Evolutionary conservation across 2,329 filamentous ascomycete genomes (phyloP).

Genomic region (Penicillium occitanis): DNA sequence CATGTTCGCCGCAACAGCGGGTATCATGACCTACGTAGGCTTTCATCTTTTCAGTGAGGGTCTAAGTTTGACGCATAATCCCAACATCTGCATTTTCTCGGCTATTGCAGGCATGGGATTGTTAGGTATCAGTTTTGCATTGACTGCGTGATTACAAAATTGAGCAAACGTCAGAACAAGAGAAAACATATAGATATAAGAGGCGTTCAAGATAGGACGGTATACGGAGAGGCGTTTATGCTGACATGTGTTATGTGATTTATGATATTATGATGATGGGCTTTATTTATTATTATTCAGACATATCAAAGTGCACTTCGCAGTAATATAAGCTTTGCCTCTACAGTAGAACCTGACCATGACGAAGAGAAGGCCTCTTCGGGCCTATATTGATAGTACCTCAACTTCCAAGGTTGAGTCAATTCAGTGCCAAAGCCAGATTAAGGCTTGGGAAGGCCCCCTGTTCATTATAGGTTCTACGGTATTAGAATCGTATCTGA

Average conservation of each 20-base stretch:
- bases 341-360: too few relatives aligned
- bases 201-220: conserved; percentile 3
- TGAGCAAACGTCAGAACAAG: neutral
- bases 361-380: too few relatives aligned
- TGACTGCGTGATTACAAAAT: conserved; percentile 58
- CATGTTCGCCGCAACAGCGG: conserved; percentile 85
- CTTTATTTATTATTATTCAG: neutral
- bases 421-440: too few relatives aligned
- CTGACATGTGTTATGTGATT: neutral
- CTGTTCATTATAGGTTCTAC: too few relatives aligned
- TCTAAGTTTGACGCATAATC: conserved; percentile 65
- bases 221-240: conserved; percentile 7
- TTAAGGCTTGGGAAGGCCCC: too few relatives aligned
- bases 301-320: neutral
- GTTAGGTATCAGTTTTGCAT: conserved; percentile 78
- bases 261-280: conserved; percentile 17
- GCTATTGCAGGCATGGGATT: conserved; percentile 69
- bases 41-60: conserved; percentile 87
- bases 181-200: conserved; percentile 13
- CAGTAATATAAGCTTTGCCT: neutral
- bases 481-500: neutral
- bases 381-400: too few relatives aligned
- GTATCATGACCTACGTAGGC: conserved; percentile 93
- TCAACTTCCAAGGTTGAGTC: too few relatives aligned
- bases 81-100: conserved; percentile 39